Evolutionary conservation across 192 early-diverging fungal genomes (phyloP).

Genomic region (Podila verticillata): DNA sequence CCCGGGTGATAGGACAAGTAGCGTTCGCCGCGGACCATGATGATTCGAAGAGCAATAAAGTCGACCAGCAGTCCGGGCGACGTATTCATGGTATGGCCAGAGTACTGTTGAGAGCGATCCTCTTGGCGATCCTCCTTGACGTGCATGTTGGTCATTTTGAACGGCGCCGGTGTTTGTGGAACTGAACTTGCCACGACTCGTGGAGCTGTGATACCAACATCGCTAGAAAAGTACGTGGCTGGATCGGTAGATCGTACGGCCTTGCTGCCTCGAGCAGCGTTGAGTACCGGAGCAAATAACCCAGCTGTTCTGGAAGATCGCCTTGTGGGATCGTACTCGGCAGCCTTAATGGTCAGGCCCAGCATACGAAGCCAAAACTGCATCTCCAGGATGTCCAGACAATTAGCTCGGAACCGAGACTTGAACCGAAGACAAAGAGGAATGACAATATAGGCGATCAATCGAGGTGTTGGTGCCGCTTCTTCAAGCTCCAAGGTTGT

Average conservation of each 20-base stretch:
- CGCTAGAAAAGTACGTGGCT: slow-evolving; percentile 4
- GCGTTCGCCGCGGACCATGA: slow-evolving; percentile 58
- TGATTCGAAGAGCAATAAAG: slow-evolving; percentile 63
- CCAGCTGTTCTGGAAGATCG: slow-evolving; percentile 18
- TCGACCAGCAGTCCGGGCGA: slow-evolving; percentile 53
- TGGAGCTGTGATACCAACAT: neutral
- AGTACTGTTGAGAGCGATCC: neutral
- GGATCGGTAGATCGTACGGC: slow-evolving; percentile 9
- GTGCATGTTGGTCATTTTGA: neutral
- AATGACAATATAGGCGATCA: slow-evolving; percentile 61
- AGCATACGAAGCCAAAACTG: slow-evolving; percentile 47
- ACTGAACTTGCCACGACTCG: neutral
- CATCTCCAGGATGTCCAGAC: slow-evolving; percentile 40
- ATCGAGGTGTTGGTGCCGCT: slow-evolving; percentile 46
- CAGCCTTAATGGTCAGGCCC: slow-evolving; percentile 34
- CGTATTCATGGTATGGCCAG: slow-evolving; percentile 14
- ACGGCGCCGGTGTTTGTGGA: neutral
- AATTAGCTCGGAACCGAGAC: slow-evolving; percentile 23
- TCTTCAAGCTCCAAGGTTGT: slow-evolving; percentile 57
- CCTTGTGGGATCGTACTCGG: slow-evolving; percentile 32
- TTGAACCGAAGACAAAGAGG: slow-evolving; percentile 62
- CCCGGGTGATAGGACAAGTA: slow-evolving; percentile 55
- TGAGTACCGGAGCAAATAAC: slow-evolving; percentile 32
- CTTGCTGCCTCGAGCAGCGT: slow-evolving; percentile 14
- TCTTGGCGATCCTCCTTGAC: slow-evolving; percentile 12